Conservation (phyloP, 2,329 filamentous ascomycete species). For the Penicillium verrucosum region DNA sequence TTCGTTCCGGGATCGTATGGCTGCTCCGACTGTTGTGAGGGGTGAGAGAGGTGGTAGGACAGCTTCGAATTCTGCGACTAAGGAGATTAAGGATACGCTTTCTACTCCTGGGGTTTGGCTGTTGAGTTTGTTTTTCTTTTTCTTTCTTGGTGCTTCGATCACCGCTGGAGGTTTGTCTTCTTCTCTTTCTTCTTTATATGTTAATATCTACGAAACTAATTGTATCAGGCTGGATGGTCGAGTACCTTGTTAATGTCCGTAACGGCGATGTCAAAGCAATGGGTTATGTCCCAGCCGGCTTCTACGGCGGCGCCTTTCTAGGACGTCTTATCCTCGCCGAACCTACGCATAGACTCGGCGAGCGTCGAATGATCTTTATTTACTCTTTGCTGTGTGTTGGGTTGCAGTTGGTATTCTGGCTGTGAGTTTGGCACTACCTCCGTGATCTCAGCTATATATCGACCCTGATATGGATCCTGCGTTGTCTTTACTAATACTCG, state of each 20-base stretch:
- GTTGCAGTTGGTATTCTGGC: slow-evolving; percentile 60
- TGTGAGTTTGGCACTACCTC: slow-evolving; percentile 26
- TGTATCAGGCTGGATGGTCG: slow-evolving; percentile 58
- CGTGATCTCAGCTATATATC: no score
- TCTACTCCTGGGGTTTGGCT: slow-evolving; percentile 48
- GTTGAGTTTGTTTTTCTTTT: slow-evolving; percentile 62
- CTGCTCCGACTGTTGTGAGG: neutral
- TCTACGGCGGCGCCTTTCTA: slow-evolving; percentile 57
- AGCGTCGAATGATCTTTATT: slow-evolving; percentile 55
- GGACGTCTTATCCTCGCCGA: slow-evolving; percentile 58
- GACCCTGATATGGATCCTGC: neutral
- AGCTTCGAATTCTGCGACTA: slow-evolving; percentile 8
- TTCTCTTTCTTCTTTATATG: neutral
- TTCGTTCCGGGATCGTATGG: slow-evolving; percentile 49
- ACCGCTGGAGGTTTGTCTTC: slow-evolving; percentile 46
- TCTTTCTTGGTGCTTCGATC: slow-evolving; percentile 55
- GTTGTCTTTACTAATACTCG: neutral
- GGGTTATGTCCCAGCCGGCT: slow-evolving; percentile 62
- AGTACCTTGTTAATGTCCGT: slow-evolving; percentile 61
- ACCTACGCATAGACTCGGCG: slow-evolving; percentile 57
- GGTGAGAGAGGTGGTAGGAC: neutral
- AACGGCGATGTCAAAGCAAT: slow-evolving; percentile 55
- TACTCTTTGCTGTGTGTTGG: slow-evolving; percentile 54
- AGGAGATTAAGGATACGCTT: slow-evolving; percentile 27
- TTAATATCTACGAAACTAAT: neutral